Evolutionary conservation across 2,329 filamentous ascomycete species (phyloP), one percentile per base, ranked within the genome.

Genomic region (Plectosphaerella cucumerina): DNA sequence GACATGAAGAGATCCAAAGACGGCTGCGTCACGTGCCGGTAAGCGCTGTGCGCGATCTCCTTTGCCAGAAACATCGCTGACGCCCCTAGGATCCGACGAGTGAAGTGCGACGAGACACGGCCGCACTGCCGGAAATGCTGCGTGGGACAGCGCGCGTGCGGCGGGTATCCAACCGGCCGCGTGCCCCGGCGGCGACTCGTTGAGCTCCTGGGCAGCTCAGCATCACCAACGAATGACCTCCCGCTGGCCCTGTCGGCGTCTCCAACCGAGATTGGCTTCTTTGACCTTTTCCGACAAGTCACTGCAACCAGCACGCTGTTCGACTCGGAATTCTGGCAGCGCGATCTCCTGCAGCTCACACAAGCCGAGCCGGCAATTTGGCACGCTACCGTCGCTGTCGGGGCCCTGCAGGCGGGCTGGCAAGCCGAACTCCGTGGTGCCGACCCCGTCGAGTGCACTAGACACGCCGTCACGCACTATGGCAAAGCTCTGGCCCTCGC

Each of bases 31-130:
- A 62, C 60, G 14, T 62, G 60, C 55, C 57, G 54, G 59, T 58
- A 33, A 20, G 56, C 50, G 10, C 22, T 20, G 5, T 39, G 18
- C 39, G 37, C 39, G 11, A n/a, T 11, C 5, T 22, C 21, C 20
- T 43, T 10, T 21, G 14, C 3, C 39, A 18, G 39, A 21, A 10
- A 20, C 44, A 21, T 5, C 33, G n/a, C 17, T 47, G 11, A 35
- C 15, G 3, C 9, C 12, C 26, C 21, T 22, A 68, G 65, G 35
- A 67, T 70, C 42, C 67, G 67, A 1, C 65, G 65, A 20, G 62
- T 70, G 3, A 69, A 68, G 44, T 70, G 67, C 50, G 67, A 70
- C 50, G 63, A 67, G 54, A 48, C 53, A 15, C 64, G 61, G 35
- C 67, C 67, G 0, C 45, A 46, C 1, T 70, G 67, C 49, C 55